Evolutionary conservation across 371 early-diverging fungal genomes (phyloP), one percentile per base, ranked within the genome.

Genomic region (Mortierella sp.): DNA sequence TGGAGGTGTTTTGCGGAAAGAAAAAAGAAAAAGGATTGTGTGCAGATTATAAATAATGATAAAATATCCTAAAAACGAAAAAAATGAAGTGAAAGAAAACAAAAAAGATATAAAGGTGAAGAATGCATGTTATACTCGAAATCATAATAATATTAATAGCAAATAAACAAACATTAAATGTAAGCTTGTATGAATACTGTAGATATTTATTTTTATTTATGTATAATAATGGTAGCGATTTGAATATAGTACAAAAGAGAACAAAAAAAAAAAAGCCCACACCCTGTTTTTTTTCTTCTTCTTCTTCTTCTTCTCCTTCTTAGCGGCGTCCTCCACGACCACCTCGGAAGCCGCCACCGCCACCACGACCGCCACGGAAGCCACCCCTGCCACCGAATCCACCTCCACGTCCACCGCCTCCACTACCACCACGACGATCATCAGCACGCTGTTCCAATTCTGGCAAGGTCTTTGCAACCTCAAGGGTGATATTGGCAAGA

Each of bases 381-480:
- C 78, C 79, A 8, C 83, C 66, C 43, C 87, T 83, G 11, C 87
- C 84, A 51, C 86, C 71, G 66, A 74, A 43, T 51, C 85, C 83
- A 47, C 75, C 63, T 22, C 84, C 73, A 24, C 86, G 84, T 55
- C 84, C 78, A 51, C 85, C 71, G n/a, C 84, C 59, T 32, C 88
- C 85, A 16, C 83, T 72, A 2, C 88, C 88, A 54, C 87, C 87
- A 28, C 85, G 70, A 35, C 84, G 83, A 26, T 81, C 80, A 62
- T 79, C 67, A 62, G 69, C 62, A 20, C 77, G 73, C 68, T 94
- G 94, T 77, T 92, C 90, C 49, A 97, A 86, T 78, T 95, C 94
- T 37, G 97, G 97, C 49, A 97, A 84, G 67, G 89, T 86, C 45
- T 84, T 88, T 59, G 91, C 90, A 70, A 94, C 88, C 80, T 88